phyloP scores from a whole-genome alignment of 345 rosid genomes.

The Ceriops zippeliana region DNA sequence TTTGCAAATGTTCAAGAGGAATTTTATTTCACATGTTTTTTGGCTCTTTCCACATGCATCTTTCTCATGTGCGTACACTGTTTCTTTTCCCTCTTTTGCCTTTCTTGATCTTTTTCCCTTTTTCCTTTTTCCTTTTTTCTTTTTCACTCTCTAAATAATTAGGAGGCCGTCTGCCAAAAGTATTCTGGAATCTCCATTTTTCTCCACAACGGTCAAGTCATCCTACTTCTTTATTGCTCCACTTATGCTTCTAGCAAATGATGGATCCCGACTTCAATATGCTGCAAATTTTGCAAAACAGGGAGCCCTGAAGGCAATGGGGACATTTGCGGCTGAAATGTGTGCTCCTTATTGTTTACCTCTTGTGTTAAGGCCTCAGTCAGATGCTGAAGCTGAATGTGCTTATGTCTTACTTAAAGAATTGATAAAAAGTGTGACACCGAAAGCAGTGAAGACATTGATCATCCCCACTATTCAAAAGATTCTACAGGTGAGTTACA shows the following conservation, averaged over 20 bases:
- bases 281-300: slow-evolving; percentile 81
- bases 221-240: slow-evolving; percentile 81
- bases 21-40: slow-evolving; percentile 11
- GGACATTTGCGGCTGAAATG: slow-evolving; percentile 78
- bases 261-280: slow-evolving; percentile 62
- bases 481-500: slow-evolving; percentile 73
- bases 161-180: slow-evolving; percentile 86
- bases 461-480: slow-evolving; percentile 79
- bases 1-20: background rate
- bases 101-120: too few species aligned
- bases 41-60: background rate
- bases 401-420: slow-evolving; percentile 75
- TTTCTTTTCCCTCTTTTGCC: background rate
- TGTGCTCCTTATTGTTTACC: slow-evolving; percentile 75
- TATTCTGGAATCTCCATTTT: slow-evolving; percentile 82
- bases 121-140: slow-evolving; percentile 11
- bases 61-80: slow-evolving; percentile 10
- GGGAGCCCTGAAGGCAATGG: slow-evolving; percentile 85
- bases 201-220: slow-evolving; percentile 72
- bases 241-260: slow-evolving; percentile 68
- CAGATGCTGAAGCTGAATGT: slow-evolving; percentile 74
- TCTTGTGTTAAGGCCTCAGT: slow-evolving; percentile 48
- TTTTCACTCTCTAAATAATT: slow-evolving; percentile 27
- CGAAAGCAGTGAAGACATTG: slow-evolving; percentile 57
- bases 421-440: slow-evolving; percentile 62